Evolutionary conservation across 192 early-diverging fungal genomes (phyloP).

Genomic region (Backusella macrospora): DNA sequence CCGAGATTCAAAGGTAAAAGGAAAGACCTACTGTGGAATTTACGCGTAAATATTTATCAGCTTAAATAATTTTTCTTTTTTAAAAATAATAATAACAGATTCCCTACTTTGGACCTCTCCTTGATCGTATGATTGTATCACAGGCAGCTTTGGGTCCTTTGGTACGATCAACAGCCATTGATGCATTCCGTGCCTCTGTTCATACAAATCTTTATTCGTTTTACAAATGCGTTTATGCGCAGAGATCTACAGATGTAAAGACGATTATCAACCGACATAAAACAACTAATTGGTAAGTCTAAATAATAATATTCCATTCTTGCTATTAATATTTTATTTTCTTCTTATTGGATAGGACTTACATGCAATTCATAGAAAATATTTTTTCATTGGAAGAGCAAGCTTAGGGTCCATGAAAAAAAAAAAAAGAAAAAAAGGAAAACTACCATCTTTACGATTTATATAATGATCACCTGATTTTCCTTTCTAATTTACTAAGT

Average conservation of each 20-base stretch:
- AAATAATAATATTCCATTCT: background rate
- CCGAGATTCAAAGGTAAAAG: conserved; percentile 57
- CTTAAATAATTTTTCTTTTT: background rate
- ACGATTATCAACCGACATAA: conserved; percentile 61
- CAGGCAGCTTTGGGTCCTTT: conserved; percentile 72
- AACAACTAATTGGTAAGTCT: conserved; percentile 50
- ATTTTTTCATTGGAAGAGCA: conserved; percentile 40
- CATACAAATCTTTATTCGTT: conserved; percentile 43
- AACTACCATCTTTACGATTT: too few species aligned
- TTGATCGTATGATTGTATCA: conserved; percentile 78
- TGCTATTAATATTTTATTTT: background rate
- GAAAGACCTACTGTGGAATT: background rate
- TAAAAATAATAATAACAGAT: conserved; percentile 43
- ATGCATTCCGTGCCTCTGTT: conserved; percentile 60
- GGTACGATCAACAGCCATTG: conserved; percentile 81
- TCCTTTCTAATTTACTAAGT: background rate
- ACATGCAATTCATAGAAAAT: conserved; percentile 39
- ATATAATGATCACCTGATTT: conserved; percentile 7
- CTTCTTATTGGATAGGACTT: conserved; percentile 29
- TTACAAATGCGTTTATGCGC: conserved; percentile 60
- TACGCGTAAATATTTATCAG: background rate
- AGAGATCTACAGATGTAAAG: conserved; percentile 58
- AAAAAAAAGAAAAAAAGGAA: background rate
- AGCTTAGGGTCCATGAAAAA: background rate
- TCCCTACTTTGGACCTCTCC: conserved; percentile 85